A percentile compares a stretch with the other conserved stretches of the same genome.
Evolutionary conservation across 202 grass and related monocot genomes (phyloP).

Genomic region (Zoysia matrella): DNA sequence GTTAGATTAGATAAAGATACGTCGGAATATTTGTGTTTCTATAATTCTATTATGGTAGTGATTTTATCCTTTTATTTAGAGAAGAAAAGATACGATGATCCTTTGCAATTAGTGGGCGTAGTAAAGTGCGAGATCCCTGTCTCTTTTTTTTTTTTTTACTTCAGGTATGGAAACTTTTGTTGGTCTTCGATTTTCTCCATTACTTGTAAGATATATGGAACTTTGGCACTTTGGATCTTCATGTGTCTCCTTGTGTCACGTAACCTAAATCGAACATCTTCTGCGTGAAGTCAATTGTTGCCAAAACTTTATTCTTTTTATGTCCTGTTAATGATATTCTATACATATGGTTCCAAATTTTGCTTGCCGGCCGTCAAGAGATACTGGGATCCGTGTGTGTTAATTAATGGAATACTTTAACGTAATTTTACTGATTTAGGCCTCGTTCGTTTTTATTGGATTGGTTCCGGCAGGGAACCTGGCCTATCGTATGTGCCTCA

Average conservation of each 20-base stretch:
- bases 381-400: not conserved
- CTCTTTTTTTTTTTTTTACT: not conserved
- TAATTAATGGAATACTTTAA: too few species aligned
- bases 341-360: not conserved
- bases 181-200: too few species aligned
- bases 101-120: not conserved
- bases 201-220: too few species aligned
- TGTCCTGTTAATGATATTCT: not conserved
- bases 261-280: not conserved
- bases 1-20: not conserved
- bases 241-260: not conserved
- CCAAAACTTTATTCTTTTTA: not conserved
- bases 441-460: too few species aligned
- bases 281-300: not conserved
- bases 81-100: not conserved
- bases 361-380: not conserved
- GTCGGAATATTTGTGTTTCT: not conserved
- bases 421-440: too few species aligned
- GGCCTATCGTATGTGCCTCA: too few species aligned
- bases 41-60: not conserved
- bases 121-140: not conserved
- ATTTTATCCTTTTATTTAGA: not conserved
- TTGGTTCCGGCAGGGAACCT: too few species aligned
- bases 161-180: not conserved
- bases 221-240: not conserved